Evolutionary conservation across 2,329 filamentous ascomycete genomes (phyloP).

Genomic region (Emericellopsis atlantica): DNA sequence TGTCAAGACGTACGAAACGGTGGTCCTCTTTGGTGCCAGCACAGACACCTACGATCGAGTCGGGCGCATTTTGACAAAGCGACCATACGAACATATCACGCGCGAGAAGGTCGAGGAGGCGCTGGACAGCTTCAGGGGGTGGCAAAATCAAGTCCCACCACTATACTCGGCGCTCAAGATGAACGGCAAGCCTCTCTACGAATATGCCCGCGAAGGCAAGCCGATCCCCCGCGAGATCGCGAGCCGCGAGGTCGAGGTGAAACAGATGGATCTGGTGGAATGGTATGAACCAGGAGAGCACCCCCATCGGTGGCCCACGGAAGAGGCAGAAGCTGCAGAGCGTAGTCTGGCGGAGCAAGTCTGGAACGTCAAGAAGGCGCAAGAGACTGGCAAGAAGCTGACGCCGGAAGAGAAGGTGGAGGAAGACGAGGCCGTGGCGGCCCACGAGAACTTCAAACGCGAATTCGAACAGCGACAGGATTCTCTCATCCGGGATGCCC

Average conservation of each 20-base stretch:
- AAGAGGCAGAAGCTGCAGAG: slow-evolving; percentile 65
- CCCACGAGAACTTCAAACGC: slow-evolving; percentile 44
- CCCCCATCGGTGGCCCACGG: slow-evolving; percentile 63
- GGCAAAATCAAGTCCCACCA: slow-evolving; percentile 80
- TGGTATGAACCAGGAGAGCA: slow-evolving; percentile 78
- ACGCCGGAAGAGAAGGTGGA: slow-evolving; percentile 42
- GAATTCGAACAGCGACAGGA: slow-evolving; percentile 46
- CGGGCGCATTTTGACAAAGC: slow-evolving; percentile 69
- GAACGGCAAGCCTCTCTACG: slow-evolving; percentile 87
- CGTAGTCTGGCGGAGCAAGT: slow-evolving; percentile 64
- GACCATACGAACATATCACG: slow-evolving; percentile 71
- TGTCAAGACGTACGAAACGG: slow-evolving; percentile 86
- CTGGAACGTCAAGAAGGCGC: slow-evolving; percentile 47
- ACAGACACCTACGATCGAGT: slow-evolving; percentile 86
- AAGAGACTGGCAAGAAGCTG: slow-evolving; percentile 33
- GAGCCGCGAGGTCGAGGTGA: slow-evolving; percentile 65
- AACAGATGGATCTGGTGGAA: slow-evolving; percentile 67
- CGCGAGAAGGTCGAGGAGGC: slow-evolving; percentile 65
- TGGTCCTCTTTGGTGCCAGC: slow-evolving; percentile 79
- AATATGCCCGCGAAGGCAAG: slow-evolving; percentile 86
- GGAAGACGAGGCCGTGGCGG: slow-evolving; percentile 40
- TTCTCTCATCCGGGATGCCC: slow-evolving; percentile 38
- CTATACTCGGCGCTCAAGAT: slow-evolving; percentile 90
- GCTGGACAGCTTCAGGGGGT: slow-evolving; percentile 63
- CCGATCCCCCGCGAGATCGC: slow-evolving; percentile 77